A percentile compares a stretch with the other conserved stretches of the same genome.
phyloP scores from a whole-genome alignment of 352 stramenopile species.

The Phytophthora syringae region DNA sequence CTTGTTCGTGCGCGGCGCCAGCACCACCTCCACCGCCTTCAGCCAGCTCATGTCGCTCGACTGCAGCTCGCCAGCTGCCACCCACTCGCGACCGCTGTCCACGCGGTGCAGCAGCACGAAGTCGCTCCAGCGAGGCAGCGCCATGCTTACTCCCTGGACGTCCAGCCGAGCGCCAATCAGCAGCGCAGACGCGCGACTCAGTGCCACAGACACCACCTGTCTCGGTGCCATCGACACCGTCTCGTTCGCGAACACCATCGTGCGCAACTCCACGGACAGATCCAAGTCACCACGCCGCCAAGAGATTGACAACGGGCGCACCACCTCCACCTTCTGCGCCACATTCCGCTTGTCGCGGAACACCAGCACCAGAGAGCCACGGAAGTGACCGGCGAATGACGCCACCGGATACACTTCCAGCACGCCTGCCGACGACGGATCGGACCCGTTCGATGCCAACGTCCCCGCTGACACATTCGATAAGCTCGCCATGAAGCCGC shows the following conservation, averaged over 20 bases:
- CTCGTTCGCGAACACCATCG: background rate
- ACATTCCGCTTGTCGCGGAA: constrained; percentile 7
- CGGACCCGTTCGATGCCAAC: constrained; percentile 4
- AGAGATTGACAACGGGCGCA: constrained; percentile 5
- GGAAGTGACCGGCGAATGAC: constrained; percentile 7
- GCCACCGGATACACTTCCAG: constrained; percentile 3
- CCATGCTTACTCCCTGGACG: background rate
- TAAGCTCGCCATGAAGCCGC: background rate
- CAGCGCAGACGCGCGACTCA: background rate
- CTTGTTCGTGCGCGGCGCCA: constrained; percentile 29
- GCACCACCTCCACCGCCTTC: constrained; percentile 23
- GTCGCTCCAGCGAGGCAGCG: background rate
- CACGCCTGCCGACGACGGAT: background rate
- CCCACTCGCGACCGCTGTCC: background rate
- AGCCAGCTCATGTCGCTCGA: constrained; percentile 28
- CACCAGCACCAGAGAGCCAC: constrained; percentile 6
- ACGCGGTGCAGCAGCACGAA: background rate
- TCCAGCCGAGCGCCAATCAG: background rate
- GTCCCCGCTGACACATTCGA: constrained; percentile 8
- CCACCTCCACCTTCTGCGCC: constrained; percentile 2
- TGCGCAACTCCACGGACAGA: background rate
- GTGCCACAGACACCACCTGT: background rate
- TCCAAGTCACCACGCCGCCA: constrained; percentile 2
- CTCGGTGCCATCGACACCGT: background rate
- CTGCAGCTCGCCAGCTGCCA: constrained; percentile 14